Evolutionary conservation across 2,329 filamentous ascomycete genomes (phyloP), one percentile per base, ranked within the genome.

Genomic region (Aspergillus terreus): DNA sequence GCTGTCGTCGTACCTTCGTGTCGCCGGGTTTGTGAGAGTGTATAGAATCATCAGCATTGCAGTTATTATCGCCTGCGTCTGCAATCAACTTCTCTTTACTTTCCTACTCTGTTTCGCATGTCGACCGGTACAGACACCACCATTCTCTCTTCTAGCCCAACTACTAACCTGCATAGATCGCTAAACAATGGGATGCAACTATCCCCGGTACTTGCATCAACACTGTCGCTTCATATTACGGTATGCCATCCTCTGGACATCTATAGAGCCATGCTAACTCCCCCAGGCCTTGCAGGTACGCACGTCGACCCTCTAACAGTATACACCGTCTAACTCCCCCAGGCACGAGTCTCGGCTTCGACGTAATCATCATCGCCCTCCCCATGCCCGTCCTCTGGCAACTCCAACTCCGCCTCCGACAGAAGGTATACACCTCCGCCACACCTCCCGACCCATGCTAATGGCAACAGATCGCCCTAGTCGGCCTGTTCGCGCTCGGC

Each of bases 401-500:
- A 21, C 51, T 65, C 1, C 54, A 55, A 35, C 52, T 65, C 4
- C 47, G 27, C 1, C 17, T 21, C 2, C 50, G 48, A 19, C 59
- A 64, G 36, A 64, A 63, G 41, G 51, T 55, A 49, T 11, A 14
- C 12, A 3, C 11, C 14, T 30, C 17, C 17, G 21, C 14, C 36
- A 10, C 14, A 25, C 35, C 14, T 25, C 15, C 19, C 9, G 14
- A 5, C 45, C 14, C 1, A 17, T 25, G 14, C 46, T 43, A 27
- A 35, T 19, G 23, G n/a, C 3, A 4, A 70, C 0, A 78, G 61
- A 42, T 71, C 3, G 68, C 76, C 3, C 65, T 79, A 0, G 63
- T 72, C 0, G 63, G 63, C 4, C 65, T 79, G 25, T 80, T 80
- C 58, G 67, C 69, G 2, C 68, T 81, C 21, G 78, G 78, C n/a